These are phyloP conservation scores for Trichothecium sympodiale DNA, from an alignment of 2,329 filamentous ascomycete species.

Conservation along the genomic window DNA sequence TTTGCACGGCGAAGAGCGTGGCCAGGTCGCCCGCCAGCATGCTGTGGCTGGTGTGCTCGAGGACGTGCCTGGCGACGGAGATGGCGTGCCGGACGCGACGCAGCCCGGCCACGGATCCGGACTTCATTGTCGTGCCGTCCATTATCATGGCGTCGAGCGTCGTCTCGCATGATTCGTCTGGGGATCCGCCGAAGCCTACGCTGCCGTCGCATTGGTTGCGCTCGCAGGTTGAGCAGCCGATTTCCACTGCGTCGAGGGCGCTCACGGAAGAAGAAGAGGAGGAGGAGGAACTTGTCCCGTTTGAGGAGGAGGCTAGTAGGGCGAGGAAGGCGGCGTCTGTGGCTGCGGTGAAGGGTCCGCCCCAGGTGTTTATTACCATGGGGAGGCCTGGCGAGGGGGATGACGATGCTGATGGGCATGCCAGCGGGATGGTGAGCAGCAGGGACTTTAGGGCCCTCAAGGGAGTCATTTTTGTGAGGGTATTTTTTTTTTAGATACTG, in stretches of 20 bases:
- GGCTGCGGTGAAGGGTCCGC: conserved; percentile 37
- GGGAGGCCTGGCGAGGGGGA: conserved; percentile 29
- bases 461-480: neutral
- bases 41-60: conserved; percentile 40
- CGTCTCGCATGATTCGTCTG: conserved; percentile 44
- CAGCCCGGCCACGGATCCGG: conserved; percentile 40
- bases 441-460: conserved; percentile 5
- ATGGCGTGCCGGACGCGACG: conserved; percentile 37
- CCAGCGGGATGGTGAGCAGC: conserved; percentile 3
- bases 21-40: conserved; percentile 41
- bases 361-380: conserved; percentile 44
- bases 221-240: conserved; percentile 41
- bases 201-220: conserved; percentile 40
- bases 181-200: conserved; percentile 43
- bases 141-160: conserved; percentile 49
- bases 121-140: conserved; percentile 41
- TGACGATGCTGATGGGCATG: conserved; percentile 7
- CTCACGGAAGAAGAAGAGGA: conserved; percentile 12
- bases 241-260: conserved; percentile 39
- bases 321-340: conserved; percentile 37
- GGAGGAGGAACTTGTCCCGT: no score
- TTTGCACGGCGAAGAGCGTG: conserved; percentile 38
- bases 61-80: conserved; percentile 36
- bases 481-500: no score
- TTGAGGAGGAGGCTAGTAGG: no score